Percentiles rank a stretch among this genome's conserved stretches.
Conservation (phyloP, 208 protist species). For the Herpetomonas muscarum region DNA sequence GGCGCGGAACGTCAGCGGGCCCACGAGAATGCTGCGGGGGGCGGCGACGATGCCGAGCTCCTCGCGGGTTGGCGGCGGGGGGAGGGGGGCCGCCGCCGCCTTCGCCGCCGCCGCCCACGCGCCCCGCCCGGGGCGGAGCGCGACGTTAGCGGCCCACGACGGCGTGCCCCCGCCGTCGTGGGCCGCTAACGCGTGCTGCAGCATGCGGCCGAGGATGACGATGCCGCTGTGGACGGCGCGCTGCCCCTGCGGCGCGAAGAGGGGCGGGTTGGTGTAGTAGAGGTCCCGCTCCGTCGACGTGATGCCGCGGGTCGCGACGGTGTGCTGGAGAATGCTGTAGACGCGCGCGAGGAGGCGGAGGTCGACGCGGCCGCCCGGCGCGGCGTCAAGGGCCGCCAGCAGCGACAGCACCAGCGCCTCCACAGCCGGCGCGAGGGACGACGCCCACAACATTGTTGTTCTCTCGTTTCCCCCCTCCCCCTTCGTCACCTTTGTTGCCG, state of each 20-base stretch:
- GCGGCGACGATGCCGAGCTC: conserved; percentile 35
- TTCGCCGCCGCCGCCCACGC: background rate
- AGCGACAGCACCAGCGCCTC: background rate
- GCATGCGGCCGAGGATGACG: background rate
- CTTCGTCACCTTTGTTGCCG: too few species aligned
- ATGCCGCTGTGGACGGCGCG: conserved; percentile 24
- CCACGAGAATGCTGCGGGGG: conserved; percentile 31
- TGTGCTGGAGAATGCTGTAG: conserved; percentile 13
- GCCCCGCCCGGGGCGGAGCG: background rate
- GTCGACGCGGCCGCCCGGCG: background rate
- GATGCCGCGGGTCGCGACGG: conserved; percentile 7
- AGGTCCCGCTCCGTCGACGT: conserved; percentile 70
- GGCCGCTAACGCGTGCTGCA: background rate
- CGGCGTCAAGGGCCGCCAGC: background rate
- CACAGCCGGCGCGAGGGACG: too few species aligned
- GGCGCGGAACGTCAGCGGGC: conserved; percentile 20
- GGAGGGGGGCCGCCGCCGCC: background rate
- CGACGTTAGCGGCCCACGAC: background rate
- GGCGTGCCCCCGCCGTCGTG: background rate
- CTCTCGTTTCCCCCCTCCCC: too few species aligned
- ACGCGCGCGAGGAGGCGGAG: conserved; percentile 12
- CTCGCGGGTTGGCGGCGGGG: conserved; percentile 34
- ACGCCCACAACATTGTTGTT: too few species aligned
- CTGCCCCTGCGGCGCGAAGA: conserved; percentile 46
- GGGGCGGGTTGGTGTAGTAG: conserved; percentile 58